Evolutionary conservation across 208 protist genomes (phyloP).

Genomic region (Strigomonas culicis): DNA sequence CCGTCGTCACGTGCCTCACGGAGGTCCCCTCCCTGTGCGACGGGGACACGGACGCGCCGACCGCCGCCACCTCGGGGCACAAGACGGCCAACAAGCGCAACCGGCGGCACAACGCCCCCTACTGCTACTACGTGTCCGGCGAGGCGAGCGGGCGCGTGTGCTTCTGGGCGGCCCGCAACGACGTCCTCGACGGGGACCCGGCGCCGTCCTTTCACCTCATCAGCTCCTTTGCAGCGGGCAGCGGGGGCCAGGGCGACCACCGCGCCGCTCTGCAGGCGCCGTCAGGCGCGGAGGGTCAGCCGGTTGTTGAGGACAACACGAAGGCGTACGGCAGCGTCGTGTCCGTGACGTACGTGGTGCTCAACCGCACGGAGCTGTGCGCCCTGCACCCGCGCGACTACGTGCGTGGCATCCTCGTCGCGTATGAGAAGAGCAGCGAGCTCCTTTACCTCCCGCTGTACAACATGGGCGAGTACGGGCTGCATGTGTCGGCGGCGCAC

Average conservation of each 20-base stretch:
- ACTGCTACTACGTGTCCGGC: conserved; percentile 69
- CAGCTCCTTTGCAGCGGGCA: too few relatives aligned
- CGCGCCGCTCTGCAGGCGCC: background rate
- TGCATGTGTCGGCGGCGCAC: conserved; percentile 24
- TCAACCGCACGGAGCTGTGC: conserved; percentile 24
- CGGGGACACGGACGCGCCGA: conserved; percentile 15
- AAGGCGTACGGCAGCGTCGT: conserved; percentile 44
- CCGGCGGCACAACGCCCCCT: conserved; percentile 20
- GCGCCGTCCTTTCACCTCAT: conserved; percentile 31
- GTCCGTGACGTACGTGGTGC: conserved; percentile 34
- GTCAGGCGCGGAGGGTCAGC: background rate
- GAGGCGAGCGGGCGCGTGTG: conserved; percentile 47
- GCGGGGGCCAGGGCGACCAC: background rate
- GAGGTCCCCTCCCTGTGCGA: conserved; percentile 54
- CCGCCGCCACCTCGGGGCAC: conserved; percentile 14
- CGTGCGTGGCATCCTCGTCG: conserved; percentile 62
- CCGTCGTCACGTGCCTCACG: conserved; percentile 60
- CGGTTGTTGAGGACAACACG: background rate
- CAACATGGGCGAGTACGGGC: conserved; percentile 23
- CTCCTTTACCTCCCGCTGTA: conserved; percentile 57
- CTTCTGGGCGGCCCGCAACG: conserved; percentile 77
- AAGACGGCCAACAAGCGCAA: conserved; percentile 28
- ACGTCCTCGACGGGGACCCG: conserved; percentile 22
- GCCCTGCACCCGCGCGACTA: conserved; percentile 34
- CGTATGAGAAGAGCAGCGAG: conserved; percentile 43